Evolutionary conservation across 2,329 filamentous ascomycete genomes (phyloP).

Genomic region (Aspergillus caelatus): DNA sequence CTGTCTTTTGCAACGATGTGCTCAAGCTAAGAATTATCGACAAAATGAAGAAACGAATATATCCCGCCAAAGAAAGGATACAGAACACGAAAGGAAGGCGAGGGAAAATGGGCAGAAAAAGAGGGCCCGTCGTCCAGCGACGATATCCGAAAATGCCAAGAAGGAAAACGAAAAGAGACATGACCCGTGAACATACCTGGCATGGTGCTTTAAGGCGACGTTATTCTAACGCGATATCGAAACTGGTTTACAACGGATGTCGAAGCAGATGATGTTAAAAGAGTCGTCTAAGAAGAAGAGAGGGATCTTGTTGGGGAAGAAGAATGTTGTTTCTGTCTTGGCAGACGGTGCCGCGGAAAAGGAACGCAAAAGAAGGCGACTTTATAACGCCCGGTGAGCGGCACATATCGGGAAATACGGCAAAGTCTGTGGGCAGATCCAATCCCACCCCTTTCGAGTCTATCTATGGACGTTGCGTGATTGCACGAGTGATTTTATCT

Average conservation of each 20-base stretch:
- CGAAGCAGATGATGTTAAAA: background rate
- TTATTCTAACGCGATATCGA: background rate
- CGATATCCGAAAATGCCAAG: slow-evolving; percentile 14
- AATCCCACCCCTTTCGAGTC: background rate
- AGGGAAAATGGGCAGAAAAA: slow-evolving; percentile 2
- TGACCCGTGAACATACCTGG: slow-evolving; percentile 7
- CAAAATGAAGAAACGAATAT: background rate
- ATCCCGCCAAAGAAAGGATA: background rate
- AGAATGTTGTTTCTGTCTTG: slow-evolving; percentile 1
- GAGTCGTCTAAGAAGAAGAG: background rate
- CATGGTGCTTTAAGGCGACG: background rate
- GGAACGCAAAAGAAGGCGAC: background rate
- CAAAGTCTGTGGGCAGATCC: slow-evolving; percentile 1
- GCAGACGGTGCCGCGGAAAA: background rate
- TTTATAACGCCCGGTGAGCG: slow-evolving; percentile 3
- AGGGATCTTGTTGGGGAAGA: background rate
- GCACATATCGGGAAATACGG: slow-evolving; percentile 3
- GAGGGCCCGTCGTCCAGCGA: slow-evolving; percentile 3
- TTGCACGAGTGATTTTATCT: background rate
- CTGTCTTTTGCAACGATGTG: background rate
- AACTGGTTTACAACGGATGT: background rate
- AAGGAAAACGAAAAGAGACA: slow-evolving; percentile 3
- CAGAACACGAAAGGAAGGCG: slow-evolving; percentile 2
- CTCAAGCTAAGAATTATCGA: background rate
- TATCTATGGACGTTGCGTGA: background rate